Evolutionary conservation across 2,329 filamentous ascomycete genomes (phyloP).

Genomic region (Penicillium rolfsii): DNA sequence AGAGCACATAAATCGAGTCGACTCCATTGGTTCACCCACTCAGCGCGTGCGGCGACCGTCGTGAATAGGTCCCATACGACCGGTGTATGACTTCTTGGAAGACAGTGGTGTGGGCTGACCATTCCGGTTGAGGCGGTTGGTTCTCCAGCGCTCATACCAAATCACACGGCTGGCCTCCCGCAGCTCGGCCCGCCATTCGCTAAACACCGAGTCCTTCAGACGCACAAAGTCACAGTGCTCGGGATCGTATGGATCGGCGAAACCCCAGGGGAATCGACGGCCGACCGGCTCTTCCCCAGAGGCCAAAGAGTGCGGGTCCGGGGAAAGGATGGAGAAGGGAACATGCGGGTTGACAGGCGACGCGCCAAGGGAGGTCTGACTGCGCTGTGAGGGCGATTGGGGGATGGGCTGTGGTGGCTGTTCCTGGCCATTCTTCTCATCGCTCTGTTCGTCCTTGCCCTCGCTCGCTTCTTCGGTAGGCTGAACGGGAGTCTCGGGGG

Average conservation of each 20-base stretch:
- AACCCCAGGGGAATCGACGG: slow-evolving; percentile 93
- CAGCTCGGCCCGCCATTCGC: slow-evolving; percentile 88
- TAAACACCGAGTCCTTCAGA: slow-evolving; percentile 89
- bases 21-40: not conserved
- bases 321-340: slow-evolving; percentile 90
- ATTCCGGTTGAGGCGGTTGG: slow-evolving; percentile 48
- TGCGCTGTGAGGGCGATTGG: slow-evolving; percentile 38
- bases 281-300: slow-evolving; percentile 61
- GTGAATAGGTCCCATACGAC: slow-evolving; percentile 35
- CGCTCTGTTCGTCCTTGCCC: slow-evolving; percentile 22
- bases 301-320: slow-evolving; percentile 77
- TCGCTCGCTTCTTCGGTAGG: slow-evolving; percentile 31
- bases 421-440: slow-evolving; percentile 14
- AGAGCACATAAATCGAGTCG: slow-evolving; percentile 1
- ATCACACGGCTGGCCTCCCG: slow-evolving; percentile 86
- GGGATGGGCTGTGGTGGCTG: slow-evolving; percentile 20
- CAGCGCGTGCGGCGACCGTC: slow-evolving; percentile 33
- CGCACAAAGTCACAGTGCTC: slow-evolving; percentile 92
- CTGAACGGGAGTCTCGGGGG: slow-evolving; percentile 19
- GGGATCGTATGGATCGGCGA: slow-evolving; percentile 88
- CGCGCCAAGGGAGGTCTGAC: slow-evolving; percentile 54
- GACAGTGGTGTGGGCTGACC: slow-evolving; percentile 27
- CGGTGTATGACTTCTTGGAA: slow-evolving; percentile 30
- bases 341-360: slow-evolving; percentile 64
- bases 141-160: slow-evolving; percentile 97